A percentile compares a stretch with the other conserved stretches of the same genome.
Conservation (phyloP, 306 rosid species). For the Lathyrus tuberosus region DNA sequence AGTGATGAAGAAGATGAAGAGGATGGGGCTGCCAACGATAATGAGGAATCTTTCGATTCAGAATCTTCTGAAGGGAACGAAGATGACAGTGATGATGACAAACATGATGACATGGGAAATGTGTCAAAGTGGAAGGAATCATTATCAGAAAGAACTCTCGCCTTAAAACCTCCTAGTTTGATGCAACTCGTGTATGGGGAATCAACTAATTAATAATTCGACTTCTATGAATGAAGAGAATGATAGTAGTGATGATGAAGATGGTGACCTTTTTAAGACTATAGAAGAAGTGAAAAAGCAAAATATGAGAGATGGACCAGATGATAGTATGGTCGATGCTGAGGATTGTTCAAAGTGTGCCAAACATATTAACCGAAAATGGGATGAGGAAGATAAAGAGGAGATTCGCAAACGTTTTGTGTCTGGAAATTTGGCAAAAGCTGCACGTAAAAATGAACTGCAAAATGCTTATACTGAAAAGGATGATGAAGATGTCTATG, state of each 20-base stretch:
- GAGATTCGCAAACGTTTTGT: slow-evolving; percentile 80
- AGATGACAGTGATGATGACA: slow-evolving; percentile 47
- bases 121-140: slow-evolving; percentile 87
- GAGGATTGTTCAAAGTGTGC: slow-evolving; percentile 85
- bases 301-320: slow-evolving; percentile 48
- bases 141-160: slow-evolving; percentile 59
- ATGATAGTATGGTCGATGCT: slow-evolving; percentile 51
- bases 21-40: slow-evolving; percentile 53
- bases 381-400: slow-evolving; percentile 57
- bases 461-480: slow-evolving; percentile 48
- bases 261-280: no score
- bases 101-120: slow-evolving; percentile 65
- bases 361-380: slow-evolving; percentile 45
- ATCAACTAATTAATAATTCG: slow-evolving; percentile 41
- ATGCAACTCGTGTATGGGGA: slow-evolving; percentile 92
- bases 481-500: slow-evolving; percentile 56
- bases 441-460: slow-evolving; percentile 64
- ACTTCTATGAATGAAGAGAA: no score
- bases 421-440: slow-evolving; percentile 88
- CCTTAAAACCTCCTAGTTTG: slow-evolving; percentile 61
- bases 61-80: slow-evolving; percentile 52
- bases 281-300: no score
- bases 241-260: no score
- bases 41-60: slow-evolving; percentile 48
- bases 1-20: slow-evolving; percentile 34